Evolutionary conservation across 257 asterid genomes (phyloP).

Genomic region (Solanum pinnatisectum): DNA sequence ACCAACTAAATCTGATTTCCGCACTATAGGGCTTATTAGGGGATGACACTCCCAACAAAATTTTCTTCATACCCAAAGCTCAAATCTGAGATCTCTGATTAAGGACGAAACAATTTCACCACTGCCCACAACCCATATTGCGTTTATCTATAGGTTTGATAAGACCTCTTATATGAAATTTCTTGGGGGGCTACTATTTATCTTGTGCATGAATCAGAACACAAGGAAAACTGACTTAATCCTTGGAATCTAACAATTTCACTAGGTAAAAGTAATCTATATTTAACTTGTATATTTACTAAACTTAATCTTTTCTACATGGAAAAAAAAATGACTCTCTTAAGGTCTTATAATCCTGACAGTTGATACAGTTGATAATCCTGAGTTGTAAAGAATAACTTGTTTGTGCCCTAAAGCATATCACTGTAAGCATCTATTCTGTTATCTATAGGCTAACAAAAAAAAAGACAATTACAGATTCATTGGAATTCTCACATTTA

Average conservation of each 20-base stretch:
- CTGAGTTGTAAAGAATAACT: not conserved
- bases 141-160: no score
- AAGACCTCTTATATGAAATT: not conserved
- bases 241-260: not conserved
- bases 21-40: not conserved
- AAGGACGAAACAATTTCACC: fast-evolving
- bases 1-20: not conserved
- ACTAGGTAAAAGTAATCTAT: not conserved
- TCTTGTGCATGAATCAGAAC: not conserved
- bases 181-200: not conserved
- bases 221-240: not conserved
- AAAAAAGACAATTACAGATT: not conserved
- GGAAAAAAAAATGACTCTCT: not conserved
- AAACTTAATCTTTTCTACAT: not conserved
- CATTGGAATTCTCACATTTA: not conserved
- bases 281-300: not conserved
- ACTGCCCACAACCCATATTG: no score
- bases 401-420: not conserved
- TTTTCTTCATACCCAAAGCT: no score
- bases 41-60: not conserved
- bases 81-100: no score
- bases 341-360: not conserved
- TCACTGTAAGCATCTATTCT: not conserved
- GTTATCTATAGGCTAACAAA: not conserved
- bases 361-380: not conserved